Percentiles rank a stretch among this genome's conserved stretches.
phyloP scores from a whole-genome alignment of 2,329 filamentous ascomycete species.

The Mariannaea sp. region DNA sequence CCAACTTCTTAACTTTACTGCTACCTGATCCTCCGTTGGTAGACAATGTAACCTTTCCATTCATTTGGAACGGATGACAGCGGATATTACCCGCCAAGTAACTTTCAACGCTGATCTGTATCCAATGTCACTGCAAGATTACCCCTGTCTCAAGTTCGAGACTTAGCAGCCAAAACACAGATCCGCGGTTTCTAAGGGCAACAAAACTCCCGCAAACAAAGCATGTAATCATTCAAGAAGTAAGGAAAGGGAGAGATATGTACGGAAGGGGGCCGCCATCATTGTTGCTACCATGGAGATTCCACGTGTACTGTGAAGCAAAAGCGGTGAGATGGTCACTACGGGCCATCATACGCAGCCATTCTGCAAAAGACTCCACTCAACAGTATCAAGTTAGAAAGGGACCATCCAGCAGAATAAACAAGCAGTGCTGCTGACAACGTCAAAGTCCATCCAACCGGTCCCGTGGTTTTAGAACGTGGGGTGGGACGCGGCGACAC shows the following conservation, averaged over 20 bases:
- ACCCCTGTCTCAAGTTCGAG: not conserved
- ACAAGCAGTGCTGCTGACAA: not conserved
- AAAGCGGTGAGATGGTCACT: conserved; percentile 9
- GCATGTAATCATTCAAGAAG: too few relatives aligned
- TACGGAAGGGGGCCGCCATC: too few relatives aligned
- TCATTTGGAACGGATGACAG: not conserved
- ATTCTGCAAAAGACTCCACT: conserved; percentile 5
- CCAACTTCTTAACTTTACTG: too few relatives aligned
- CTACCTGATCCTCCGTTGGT: too few relatives aligned
- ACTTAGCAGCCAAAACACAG: not conserved
- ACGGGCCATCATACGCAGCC: not conserved
- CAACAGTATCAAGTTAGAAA: not conserved
- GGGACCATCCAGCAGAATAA: not conserved
- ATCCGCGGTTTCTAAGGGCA: conserved; percentile 1
- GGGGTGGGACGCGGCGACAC: not conserved
- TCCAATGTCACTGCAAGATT: conserved; percentile 2
- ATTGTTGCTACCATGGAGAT: not conserved
- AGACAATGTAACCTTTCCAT: too few relatives aligned
- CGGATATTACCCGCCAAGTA: conserved; percentile 8
- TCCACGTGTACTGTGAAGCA: not conserved
- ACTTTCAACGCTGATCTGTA: conserved; percentile 8
- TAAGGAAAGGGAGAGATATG: too few relatives aligned
- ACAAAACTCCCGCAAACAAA: conserved; percentile 1
- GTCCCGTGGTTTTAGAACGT: conserved; percentile 1
- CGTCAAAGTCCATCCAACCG: not conserved